Base-by-base conservation (phyloP, 2,329 filamentous ascomycete genomes). In the Pseudogymnoascus sp. region DNA sequence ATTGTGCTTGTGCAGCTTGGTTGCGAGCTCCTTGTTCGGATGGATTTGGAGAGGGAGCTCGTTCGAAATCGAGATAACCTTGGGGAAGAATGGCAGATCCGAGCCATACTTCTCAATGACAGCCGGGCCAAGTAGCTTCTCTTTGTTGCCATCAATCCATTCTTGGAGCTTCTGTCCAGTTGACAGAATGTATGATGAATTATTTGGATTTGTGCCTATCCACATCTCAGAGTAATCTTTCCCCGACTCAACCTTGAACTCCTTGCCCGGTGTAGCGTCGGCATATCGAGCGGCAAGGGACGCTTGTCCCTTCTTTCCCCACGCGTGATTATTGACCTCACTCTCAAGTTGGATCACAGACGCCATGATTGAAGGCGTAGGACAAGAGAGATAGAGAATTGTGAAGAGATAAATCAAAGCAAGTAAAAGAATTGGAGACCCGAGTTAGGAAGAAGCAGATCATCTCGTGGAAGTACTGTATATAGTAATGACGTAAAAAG, bases 31-130 rank as follows among this genome's bases (percentile, higher is more conserved):
- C 67, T 86, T 88, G 73, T 90, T 82, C 30, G 87, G 88, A 64
- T 91, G 88, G 12, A 90, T 79, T 68, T 91, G 88, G 2, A 92
- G 76, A 0, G 86, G 88, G 0, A 92, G 78, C 0, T 88, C 87
- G 71, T 90, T 90, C 35, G 79, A 78, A 67, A 91, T 90, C 7
- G 86, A 90, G 1, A 91, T 76, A 39, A 91, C 82, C 75, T 91
- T 92, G 7, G 86, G 86, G 0, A 91, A 75, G 69, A 83, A 92
- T 1, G 87, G 88, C 2, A 92, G 74, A 64, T 88, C 84, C 2
- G 75, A 74, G 52, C 82, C 85, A 61, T 86, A 85, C 58, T 83
- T 82, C 18, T 83, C 71, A 4, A 83, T 73, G 3, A 85, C 81
- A 1, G 77, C 76, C 61, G 82, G 77, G 2, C 88, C 88, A 1